phyloP scores from a whole-genome alignment of 2,329 filamentous ascomycete species.

The Huntiella abstrusa region DNA sequence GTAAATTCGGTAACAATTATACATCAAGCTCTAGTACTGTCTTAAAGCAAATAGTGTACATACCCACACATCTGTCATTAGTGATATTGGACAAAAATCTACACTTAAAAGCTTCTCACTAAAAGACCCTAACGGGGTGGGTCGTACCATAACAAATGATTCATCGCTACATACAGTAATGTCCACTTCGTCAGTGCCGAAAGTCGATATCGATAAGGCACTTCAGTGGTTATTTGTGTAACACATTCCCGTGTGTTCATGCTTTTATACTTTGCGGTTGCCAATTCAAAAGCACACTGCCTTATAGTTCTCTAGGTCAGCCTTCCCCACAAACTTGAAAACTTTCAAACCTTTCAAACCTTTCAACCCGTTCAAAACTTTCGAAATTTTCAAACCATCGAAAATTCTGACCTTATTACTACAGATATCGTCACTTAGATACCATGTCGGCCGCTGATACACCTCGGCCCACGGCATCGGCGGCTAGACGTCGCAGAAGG shows the following conservation, averaged over 20 bases:
- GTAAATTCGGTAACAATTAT: no score
- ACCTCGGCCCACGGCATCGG: background rate
- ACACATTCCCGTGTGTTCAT: background rate
- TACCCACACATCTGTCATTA: no score
- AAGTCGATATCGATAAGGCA: background rate
- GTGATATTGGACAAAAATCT: no score
- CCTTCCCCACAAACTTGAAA: background rate
- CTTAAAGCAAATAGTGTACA: no score
- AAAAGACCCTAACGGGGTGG: background rate
- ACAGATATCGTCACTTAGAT: no score
- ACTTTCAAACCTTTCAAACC: background rate
- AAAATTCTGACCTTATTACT: no score
- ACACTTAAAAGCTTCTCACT: no score
- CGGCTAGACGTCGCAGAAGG: background rate
- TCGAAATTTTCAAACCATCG: no score
- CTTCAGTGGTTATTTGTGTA: background rate
- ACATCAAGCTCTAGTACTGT: no score
- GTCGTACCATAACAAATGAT: background rate
- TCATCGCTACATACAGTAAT: background rate
- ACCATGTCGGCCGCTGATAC: background rate
- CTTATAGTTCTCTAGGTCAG: no score
- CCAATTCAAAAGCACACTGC: background rate
- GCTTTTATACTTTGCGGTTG: background rate
- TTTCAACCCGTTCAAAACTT: no score
- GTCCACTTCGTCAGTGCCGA: background rate